phyloP scores from a whole-genome alignment of 768 basidiomycete genomes.

The Melanogaster broomeanus region DNA sequence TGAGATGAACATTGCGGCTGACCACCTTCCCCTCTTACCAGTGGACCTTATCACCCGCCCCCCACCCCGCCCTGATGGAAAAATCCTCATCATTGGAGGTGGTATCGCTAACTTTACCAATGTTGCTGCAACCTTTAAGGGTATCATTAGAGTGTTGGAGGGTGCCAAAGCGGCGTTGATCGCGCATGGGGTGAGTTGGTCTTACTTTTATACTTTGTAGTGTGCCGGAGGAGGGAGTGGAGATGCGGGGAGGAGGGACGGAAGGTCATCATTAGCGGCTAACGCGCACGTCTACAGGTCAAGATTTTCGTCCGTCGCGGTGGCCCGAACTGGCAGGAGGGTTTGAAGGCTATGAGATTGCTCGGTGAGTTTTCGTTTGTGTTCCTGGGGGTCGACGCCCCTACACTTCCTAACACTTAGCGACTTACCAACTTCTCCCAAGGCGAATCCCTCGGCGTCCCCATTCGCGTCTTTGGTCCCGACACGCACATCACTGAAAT shows the following conservation, averaged over 20 bases:
- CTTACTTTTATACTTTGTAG: background rate
- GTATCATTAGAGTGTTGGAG: conserved; percentile 96
- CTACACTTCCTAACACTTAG: background rate
- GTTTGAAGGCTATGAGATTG: conserved; percentile 96
- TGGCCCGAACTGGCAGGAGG: conserved; percentile 99
- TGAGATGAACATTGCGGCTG: background rate
- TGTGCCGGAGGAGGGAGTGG: background rate
- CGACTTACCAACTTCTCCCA: too few species aligned
- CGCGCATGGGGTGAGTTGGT: conserved; percentile 32
- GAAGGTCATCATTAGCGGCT: background rate
- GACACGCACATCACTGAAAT: conserved; percentile 99
- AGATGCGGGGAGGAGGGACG: background rate
- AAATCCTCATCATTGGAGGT: conserved; percentile 99
- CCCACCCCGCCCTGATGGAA: conserved; percentile 79
- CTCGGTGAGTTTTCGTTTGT: conserved; percentile 48
- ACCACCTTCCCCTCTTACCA: conserved; percentile 16
- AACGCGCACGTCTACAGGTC: conserved; percentile 57
- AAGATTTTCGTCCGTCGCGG: conserved; percentile 97
- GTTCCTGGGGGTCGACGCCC: background rate
- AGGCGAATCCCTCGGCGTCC: conserved; percentile 92
- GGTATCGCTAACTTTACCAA: conserved; percentile 99
- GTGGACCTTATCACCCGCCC: conserved; percentile 97
- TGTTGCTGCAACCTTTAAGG: conserved; percentile 99
- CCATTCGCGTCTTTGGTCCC: conserved; percentile 96
- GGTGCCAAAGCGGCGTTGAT: conserved; percentile 88